Percentiles rank a stretch among this genome's conserved stretches.
phyloP scores from a whole-genome alignment of 805 yeast genomes.

The Saccharomycopsis guyanensis region DNA sequence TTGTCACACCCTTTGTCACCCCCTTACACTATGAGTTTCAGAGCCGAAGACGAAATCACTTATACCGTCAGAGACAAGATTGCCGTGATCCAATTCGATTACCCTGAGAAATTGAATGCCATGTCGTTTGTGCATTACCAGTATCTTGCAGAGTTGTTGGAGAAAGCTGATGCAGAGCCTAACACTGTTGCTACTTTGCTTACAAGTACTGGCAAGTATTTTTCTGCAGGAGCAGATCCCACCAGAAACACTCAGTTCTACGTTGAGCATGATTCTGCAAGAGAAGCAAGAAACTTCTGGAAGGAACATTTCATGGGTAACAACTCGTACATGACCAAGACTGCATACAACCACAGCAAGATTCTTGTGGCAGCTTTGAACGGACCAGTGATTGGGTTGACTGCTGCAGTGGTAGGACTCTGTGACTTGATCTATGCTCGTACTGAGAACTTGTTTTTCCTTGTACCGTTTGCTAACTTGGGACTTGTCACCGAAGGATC shows the following conservation, averaged over 20 bases:
- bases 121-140: slow-evolving; percentile 58
- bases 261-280: not conserved
- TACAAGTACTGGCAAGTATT: slow-evolving; percentile 65
- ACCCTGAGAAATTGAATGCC: slow-evolving; percentile 59
- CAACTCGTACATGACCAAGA: slow-evolving; percentile 60
- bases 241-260: slow-evolving; percentile 17
- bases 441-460: slow-evolving; percentile 47
- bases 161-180: slow-evolving; percentile 55
- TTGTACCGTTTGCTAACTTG: slow-evolving; percentile 73
- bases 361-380: slow-evolving; percentile 66
- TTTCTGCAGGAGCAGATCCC: slow-evolving; percentile 77
- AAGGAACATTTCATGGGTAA: slow-evolving; percentile 55
- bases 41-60: slow-evolving; percentile 25
- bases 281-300: slow-evolving; percentile 33
- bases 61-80: slow-evolving; percentile 35
- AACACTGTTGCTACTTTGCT: slow-evolving; percentile 57
- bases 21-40: too few species aligned
- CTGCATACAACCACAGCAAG: slow-evolving; percentile 64
- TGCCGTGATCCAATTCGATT: slow-evolving; percentile 57
- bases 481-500: slow-evolving; percentile 84
- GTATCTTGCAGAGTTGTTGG: slow-evolving; percentile 48
- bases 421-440: slow-evolving; percentile 71
- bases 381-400: slow-evolving; percentile 82
- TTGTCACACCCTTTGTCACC: too few species aligned
- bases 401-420: slow-evolving; percentile 64